Evolutionary conservation across 1,139 yeast species (phyloP), one percentile per base, ranked within the genome.

Genomic region (Lodderomyces orthopsilosis): DNA sequence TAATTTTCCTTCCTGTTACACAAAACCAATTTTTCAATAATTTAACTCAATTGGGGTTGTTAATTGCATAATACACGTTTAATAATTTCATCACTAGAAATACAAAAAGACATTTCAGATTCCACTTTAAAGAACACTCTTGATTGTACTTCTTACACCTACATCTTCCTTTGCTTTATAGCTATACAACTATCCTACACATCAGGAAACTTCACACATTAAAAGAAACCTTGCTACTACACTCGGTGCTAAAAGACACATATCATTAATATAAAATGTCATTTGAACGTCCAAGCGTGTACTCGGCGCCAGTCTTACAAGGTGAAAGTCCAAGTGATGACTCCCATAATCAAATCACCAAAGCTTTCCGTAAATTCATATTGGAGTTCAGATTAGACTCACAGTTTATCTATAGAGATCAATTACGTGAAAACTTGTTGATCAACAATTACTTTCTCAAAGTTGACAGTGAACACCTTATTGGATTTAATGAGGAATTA

Each of bases 321-420:
- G 95, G 95, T 17, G 91, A 85, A 50, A 76, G 77, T 38, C 78
- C 83, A 2, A 77, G 75, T 39, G 88, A 83, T 48, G 82, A 79
- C 51, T 75, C 88, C 34, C 80, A 81, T 63, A 79, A 86, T 46
- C 96, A 88, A 61, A 77, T 89, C 52, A 82, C 85, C 58, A 79
- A 81, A 52, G 88, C 91, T 15, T 90, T 93, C 71, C 80, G 85
- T 51, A 75, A 81, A 51, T 94, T 94, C 62, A 77, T 94, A 40
- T 74, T 90, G 46, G 96, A 91, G 62, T 94, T 88, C 61, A 79
- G 95, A 66, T 75, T 88, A 51, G 86, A 87, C 57, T 79, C 88
- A 45, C 85, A 83, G 60, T 93, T 87, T 64, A 72, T 90, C 37
- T 94, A 94, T 70, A 75, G 98, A 71, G 96, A 90, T 55, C 97